phyloP scores from a whole-genome alignment of 257 asterid genomes.

The Solanum sparsipilum region DNA sequence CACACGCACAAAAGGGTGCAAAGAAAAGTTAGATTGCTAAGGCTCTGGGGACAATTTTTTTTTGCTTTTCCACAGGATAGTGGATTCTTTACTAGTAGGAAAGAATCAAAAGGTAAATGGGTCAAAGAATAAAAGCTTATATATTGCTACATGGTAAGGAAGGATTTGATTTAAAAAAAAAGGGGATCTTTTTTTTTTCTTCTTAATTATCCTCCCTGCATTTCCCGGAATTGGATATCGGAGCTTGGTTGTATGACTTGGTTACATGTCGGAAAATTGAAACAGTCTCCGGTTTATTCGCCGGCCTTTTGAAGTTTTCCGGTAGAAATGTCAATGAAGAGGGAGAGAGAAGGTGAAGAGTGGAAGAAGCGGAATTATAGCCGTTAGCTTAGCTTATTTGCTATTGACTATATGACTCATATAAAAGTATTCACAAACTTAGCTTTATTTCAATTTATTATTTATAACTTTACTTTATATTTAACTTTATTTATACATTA shows the following conservation, averaged over 20 bases:
- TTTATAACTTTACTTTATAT: not conserved
- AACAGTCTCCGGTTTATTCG: slow-evolving; percentile 22
- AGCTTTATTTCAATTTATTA: not conserved
- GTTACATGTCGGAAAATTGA: slow-evolving; percentile 6
- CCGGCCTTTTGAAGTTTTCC: slow-evolving; percentile 17
- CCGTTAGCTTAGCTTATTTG: slow-evolving; percentile 36
- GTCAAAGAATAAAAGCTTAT: slow-evolving; percentile 20
- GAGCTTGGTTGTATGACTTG: not conserved
- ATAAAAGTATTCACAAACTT: not conserved
- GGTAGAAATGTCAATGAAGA: slow-evolving; percentile 10
- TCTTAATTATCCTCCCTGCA: slow-evolving; percentile 13
- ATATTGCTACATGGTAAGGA: slow-evolving; percentile 4
- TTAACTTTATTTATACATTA: not conserved
- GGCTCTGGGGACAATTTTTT: not conserved
- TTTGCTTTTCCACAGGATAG: not conserved
- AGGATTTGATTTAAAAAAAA: slow-evolving; percentile 3
- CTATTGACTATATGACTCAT: slow-evolving; percentile 1
- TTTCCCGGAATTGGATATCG: slow-evolving; percentile 9
- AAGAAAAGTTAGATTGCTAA: not conserved
- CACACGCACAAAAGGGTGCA: not conserved
- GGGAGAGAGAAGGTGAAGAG: slow-evolving; percentile 13
- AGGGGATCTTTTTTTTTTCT: not conserved
- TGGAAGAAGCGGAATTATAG: slow-evolving; percentile 53
- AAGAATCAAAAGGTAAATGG: slow-evolving; percentile 40
- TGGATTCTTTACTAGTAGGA: slow-evolving; percentile 23